Evolutionary conservation across 306 rosid species (phyloP).

Genomic region (Gastrolobium villosum): DNA sequence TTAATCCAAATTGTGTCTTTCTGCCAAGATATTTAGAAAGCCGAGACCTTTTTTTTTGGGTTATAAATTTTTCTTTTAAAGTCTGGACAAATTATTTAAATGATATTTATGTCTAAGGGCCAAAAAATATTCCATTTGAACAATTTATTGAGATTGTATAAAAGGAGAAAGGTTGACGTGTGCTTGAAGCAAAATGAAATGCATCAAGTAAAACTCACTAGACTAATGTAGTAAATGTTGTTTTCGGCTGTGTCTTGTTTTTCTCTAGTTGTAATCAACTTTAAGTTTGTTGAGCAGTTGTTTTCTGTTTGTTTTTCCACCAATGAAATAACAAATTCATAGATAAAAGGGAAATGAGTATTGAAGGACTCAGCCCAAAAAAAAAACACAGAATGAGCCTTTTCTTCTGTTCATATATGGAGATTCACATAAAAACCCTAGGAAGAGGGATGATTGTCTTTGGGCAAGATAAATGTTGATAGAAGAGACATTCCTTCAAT

Average conservation of each 20-base stretch:
- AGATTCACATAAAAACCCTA: slow-evolving; percentile 23
- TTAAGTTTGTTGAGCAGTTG: neutral
- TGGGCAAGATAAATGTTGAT: neutral
- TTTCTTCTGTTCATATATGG: neutral
- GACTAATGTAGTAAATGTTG: slow-evolving; percentile 3
- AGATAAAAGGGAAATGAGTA: neutral
- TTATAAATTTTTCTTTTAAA: neutral
- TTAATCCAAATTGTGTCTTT: neutral
- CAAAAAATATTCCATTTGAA: neutral
- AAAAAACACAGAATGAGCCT: neutral
- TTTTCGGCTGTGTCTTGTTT: neutral
- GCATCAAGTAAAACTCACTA: neutral
- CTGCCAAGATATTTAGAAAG: neutral
- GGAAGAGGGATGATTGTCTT: slow-evolving; percentile 2
- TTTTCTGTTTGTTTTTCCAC: slow-evolving; percentile 9
- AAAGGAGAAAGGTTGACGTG: neutral
- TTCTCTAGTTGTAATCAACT: neutral
- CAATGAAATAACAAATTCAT: neutral
- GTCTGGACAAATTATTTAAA: neutral
- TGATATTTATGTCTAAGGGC: neutral
- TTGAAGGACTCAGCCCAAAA: neutral
- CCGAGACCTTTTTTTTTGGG: neutral
- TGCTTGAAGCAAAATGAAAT: slow-evolving; percentile 12
- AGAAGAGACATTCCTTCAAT: slow-evolving; percentile 14
- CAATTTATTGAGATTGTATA: neutral